Conservation (phyloP, 768 basidiomycete genomes). For the Macrolepiota dolichaula region DNA sequence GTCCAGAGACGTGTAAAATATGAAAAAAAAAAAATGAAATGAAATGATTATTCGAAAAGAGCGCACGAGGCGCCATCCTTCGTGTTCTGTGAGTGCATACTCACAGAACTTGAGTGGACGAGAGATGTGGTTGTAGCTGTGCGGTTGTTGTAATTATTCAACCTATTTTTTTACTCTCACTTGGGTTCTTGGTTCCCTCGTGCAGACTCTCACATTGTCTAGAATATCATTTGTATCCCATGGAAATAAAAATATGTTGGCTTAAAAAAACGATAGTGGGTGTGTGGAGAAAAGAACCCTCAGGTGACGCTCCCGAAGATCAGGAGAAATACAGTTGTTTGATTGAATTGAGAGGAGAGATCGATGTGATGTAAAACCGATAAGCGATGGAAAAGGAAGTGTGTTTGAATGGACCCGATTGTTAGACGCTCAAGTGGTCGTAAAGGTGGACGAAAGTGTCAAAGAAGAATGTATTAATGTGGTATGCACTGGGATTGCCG, state of each 20-base stretch:
- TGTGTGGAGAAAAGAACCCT: background rate
- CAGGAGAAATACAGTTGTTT: background rate
- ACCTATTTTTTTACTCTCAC: background rate
- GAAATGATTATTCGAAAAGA: background rate
- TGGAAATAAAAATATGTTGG: background rate
- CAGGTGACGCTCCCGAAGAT: background rate
- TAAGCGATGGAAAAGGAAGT: background rate
- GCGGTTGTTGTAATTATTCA: background rate
- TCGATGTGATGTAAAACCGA: background rate
- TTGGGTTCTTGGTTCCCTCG: background rate
- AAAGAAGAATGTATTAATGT: background rate
- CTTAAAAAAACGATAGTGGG: background rate
- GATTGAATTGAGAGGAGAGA: background rate
- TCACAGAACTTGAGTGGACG: background rate
- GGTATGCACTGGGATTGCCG: background rate
- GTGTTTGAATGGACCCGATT: background rate
- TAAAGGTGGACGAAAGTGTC: background rate
- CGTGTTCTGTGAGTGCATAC: background rate
- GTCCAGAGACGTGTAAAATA: background rate
- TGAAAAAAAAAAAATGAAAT: background rate
- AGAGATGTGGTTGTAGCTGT: background rate
- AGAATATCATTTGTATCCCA: background rate
- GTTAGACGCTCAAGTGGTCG: background rate
- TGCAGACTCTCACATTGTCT: background rate
- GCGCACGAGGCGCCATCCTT: constrained; percentile 1